Percentiles rank a stretch among this genome's conserved stretches.
Conservation (phyloP, 2,329 filamentous ascomycete genomes). For the Waltergamsia citrina region DNA sequence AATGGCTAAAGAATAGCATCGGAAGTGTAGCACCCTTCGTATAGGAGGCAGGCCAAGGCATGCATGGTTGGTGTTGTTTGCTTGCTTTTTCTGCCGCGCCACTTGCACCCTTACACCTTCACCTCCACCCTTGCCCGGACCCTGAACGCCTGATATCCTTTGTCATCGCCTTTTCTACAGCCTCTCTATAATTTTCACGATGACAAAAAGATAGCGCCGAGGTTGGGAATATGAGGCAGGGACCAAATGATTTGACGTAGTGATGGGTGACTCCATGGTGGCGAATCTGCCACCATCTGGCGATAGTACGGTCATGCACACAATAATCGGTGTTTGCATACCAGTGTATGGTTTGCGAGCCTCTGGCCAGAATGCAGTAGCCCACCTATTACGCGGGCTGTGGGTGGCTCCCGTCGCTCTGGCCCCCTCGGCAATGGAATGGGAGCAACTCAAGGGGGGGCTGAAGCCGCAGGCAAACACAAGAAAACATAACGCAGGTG, state of each 20-base stretch:
- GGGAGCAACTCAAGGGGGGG: slow-evolving; percentile 2
- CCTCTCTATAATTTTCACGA: too few species aligned
- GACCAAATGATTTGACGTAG: too few species aligned
- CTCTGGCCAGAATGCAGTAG: slow-evolving; percentile 1
- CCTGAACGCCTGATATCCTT: neutral
- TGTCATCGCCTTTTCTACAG: too few species aligned
- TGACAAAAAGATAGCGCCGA: neutral
- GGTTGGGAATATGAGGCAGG: too few species aligned
- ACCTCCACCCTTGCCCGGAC: too few species aligned
- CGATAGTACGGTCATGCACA: slow-evolving; percentile 1
- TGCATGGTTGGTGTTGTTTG: neutral
- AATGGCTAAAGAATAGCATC: neutral
- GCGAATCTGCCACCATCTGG: too few species aligned
- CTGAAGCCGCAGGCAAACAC: neutral
- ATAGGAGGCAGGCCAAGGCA: neutral
- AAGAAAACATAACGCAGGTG: neutral
- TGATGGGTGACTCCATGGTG: too few species aligned
- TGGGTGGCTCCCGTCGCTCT: neutral
- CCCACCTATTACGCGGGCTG: neutral
- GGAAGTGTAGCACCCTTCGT: neutral
- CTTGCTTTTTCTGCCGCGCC: neutral
- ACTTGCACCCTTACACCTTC: neutral
- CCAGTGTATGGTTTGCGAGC: neutral
- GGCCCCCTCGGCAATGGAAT: slow-evolving; percentile 5
- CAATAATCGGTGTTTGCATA: neutral